These are phyloP conservation scores for Aspergillus egyptiacus DNA, from an alignment of 495 filamentous ascomycete species.

Conservation along the genomic window DNA sequence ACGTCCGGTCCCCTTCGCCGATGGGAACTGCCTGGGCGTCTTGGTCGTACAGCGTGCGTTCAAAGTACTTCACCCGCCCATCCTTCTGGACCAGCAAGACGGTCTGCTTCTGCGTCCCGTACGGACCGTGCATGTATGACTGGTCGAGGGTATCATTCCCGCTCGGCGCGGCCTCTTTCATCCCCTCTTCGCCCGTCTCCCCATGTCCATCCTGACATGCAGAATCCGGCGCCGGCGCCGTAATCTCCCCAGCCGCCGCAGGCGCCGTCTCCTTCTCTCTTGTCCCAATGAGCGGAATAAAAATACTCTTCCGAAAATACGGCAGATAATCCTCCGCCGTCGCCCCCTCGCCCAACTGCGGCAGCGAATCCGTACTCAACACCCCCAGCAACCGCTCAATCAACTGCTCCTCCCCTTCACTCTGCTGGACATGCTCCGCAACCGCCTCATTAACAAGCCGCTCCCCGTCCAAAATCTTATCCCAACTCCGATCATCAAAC, in stretches of 20 bases:
- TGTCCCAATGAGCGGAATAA: conserved; percentile 68
- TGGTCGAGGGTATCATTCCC: conserved; percentile 19
- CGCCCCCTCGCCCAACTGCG: conserved; percentile 43
- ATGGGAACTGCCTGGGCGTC: conserved; percentile 54
- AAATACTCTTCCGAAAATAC: conserved; percentile 71
- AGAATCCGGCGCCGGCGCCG: conserved; percentile 29
- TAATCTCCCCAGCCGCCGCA: conserved; percentile 31
- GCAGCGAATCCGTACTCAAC: conserved; percentile 67
- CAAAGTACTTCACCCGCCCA: conserved; percentile 73
- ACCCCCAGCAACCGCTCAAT: conserved; percentile 64
- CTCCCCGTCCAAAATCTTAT: conserved; percentile 67
- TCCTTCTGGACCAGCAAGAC: conserved; percentile 70
- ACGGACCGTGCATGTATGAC: conserved; percentile 40
- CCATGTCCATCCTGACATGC: conserved; percentile 17
- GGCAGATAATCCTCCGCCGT: conserved; percentile 66
- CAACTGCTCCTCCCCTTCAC: conserved; percentile 56
- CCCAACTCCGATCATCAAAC: conserved; percentile 70
- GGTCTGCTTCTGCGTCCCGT: conserved; percentile 94
- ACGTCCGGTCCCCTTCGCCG: conserved; percentile 52
- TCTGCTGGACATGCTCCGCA: conserved; percentile 37
- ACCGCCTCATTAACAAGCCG: conserved; percentile 44
- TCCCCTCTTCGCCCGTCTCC: neutral
- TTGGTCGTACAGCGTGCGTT: conserved; percentile 74
- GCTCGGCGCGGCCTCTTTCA: conserved; percentile 10
- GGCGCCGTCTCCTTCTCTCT: conserved; percentile 34